Percentiles rank a stretch among this genome's conserved stretches.
These are phyloP conservation scores for Cicer pinnatifidum DNA, from an alignment of 306 rosid species.

Conservation along the genomic window DNA sequence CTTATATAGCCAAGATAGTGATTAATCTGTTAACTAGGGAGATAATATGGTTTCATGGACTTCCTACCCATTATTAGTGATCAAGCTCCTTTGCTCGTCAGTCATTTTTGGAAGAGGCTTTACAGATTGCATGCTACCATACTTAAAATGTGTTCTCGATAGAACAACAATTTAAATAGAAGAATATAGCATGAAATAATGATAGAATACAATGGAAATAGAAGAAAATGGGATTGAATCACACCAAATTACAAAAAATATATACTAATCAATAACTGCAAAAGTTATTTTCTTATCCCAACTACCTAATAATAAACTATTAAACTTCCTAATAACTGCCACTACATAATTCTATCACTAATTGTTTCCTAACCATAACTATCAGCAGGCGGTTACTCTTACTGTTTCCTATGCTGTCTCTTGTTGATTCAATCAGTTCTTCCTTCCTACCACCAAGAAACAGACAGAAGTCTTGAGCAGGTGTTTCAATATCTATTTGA, in stretches of 20 bases:
- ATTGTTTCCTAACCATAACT: neutral
- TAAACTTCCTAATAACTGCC: neutral
- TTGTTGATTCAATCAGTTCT: neutral
- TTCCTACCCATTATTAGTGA: constrained; percentile 5
- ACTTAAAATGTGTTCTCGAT: neutral
- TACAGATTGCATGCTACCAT: neutral
- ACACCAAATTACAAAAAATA: neutral
- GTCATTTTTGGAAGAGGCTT: neutral
- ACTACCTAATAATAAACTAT: neutral
- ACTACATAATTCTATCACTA: neutral
- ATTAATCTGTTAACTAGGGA: neutral
- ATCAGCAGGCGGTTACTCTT: too few relatives aligned
- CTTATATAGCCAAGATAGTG: neutral
- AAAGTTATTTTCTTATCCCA: neutral
- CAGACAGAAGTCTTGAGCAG: neutral
- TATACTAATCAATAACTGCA: neutral
- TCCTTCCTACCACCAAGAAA: neutral
- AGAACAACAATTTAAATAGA: neutral
- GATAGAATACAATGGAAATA: neutral
- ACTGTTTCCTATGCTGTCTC: neutral
- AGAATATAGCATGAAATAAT: neutral
- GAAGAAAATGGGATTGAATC: neutral
- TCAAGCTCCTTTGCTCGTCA: neutral
- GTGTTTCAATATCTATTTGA: neutral
- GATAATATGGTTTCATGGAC: neutral